Conservation (phyloP, 306 rosid genomes). For the Medicago truncatula region MtrunA17r5.0-ANR NC_053042.1:47872501-47873000, state of each 20-base stretch:
- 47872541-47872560: background rate
- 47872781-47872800: background rate
- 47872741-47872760: background rate
- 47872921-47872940: background rate
- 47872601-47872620: background rate
- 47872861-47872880: background rate
- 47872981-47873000: slow-evolving; percentile 11
- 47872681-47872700: background rate
- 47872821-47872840: background rate
- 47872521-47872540: background rate
- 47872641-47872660: background rate
- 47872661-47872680: background rate
- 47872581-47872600: background rate
- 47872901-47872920: background rate
- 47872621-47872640: background rate
- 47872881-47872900: slow-evolving; percentile 7
- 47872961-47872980: too few relatives aligned
- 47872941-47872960: background rate
- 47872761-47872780: background rate
- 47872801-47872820: background rate
- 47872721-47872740: background rate
- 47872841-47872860: background rate
- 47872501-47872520: background rate
- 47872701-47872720: background rate
- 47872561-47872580: background rate